Evolutionary conservation across 2,329 filamentous ascomycete species (phyloP), one percentile per base, ranked within the genome.

Genomic region (Epichloe scottii): DNA sequence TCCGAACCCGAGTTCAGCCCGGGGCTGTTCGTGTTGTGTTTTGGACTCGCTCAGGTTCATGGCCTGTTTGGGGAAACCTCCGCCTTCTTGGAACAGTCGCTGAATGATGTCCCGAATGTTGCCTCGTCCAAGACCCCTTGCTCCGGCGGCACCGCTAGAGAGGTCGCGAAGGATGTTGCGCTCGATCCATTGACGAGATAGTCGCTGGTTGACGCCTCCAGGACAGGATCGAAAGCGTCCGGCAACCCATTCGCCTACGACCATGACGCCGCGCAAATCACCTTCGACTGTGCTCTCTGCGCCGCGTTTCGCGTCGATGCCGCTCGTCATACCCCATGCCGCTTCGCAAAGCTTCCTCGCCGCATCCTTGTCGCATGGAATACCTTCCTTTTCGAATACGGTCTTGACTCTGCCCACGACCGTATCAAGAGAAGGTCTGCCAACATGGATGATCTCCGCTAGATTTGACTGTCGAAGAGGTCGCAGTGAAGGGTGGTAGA

Each of bases 401-500:
- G 73, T 71, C 63, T 90, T 90, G 61, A 97, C 76, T 14, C 93
- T 82, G 7, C 77, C 75, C 4, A 95, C 84, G 3, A 97, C 88
- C 47, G 89, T 85, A 55, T 95, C 90, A 10, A 97, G 70, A 0
- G 87, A 83, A 2, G 93, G 89, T 59, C 93, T 93, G 46, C 91
- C 87, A 35, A 95, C 85, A 62, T 95, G 89, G 21, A 98, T 84
- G 39, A 97, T 82, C 65, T 98, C 93, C 0, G 91, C 93, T 47
- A 93, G 70, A 5, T 75, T 81, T 0, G 89, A 90, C 56, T 91
- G 86, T n/a, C 93, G 82, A 7, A 98, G 73, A 0, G 88, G 89
- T 30, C 89, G 80, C 40, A 98, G 75, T 19, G 90, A 87, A 4
- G 91, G 84, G 58, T 95, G 89, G 62, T 98, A 98, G 1, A 97